Evolutionary conservation across 768 basidiomycete genomes (phyloP), one percentile per base, ranked within the genome.

Genomic region (Pleurotus eryngii): DNA sequence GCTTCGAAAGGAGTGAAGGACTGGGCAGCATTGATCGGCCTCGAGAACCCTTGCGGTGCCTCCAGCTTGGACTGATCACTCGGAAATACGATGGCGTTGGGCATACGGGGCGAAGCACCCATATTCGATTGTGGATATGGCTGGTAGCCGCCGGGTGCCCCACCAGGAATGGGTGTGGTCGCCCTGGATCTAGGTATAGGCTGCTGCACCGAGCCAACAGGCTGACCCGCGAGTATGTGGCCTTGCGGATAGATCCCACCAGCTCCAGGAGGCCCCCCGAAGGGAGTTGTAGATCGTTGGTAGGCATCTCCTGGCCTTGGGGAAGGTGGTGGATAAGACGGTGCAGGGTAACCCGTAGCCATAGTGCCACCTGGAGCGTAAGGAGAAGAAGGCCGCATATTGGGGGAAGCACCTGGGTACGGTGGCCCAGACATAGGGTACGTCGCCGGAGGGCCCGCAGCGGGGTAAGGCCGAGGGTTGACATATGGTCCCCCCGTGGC

Each of bases 21-120:
- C 59, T 83, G 81, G 17, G 82, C 79, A 30, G 79, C 79, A 64
- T 89, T 90, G 43, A 87, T 79, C 14, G 86, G 85, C 46, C 90
- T 86, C 11, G 79, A 81, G 73, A 92, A 92, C 49, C 85, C 86
- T 62, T 89, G 87, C 0, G 90, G 90, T 1, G 83, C 77, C 46
- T 79, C 70, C 15, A 86, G 72, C 18, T 22, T 54, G 56, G 85
- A 82, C 15, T 69, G 67, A 24, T 76, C 66, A n/a, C 64, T 72
- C 46, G 70, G 67, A 17, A 66, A 70, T 27, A 74, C 62, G 48
- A 72, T 67, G 26, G 66, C 51, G 26, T 64, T 67, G 5, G 57
- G 60, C 26, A 78, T 67, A 57, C 66, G 68, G 7, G 77, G 73
- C 37, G 75, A 74, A 47, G 65, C 64, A 55, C 24, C 61, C 15